phyloP scores from a whole-genome alignment of 2,329 filamentous ascomycete species.

The Metarhizium sp. region DNA sequence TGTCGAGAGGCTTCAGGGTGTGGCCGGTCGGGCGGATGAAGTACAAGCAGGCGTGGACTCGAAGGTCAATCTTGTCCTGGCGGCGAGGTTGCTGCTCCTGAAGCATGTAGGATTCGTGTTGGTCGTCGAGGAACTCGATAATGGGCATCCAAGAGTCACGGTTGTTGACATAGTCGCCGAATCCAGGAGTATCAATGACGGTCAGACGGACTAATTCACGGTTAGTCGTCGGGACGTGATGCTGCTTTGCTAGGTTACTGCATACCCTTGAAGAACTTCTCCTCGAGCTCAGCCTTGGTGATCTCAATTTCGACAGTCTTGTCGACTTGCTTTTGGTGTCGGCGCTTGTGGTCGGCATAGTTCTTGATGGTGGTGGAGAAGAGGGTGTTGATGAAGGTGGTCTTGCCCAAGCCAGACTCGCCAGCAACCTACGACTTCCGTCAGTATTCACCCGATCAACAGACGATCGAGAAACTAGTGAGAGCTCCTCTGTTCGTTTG shows the following conservation, averaged over 20 bases:
- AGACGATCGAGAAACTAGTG: not conserved
- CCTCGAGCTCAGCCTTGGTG: constrained; percentile 97
- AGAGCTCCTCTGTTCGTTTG: not conserved
- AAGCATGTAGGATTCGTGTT: constrained; percentile 99
- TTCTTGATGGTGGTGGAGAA: constrained; percentile 99
- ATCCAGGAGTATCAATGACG: constrained; percentile 97
- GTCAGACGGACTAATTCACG: constrained; percentile 73
- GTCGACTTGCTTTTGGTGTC: constrained; percentile 98
- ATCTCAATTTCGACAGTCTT: constrained; percentile 99
- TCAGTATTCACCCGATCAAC: not conserved
- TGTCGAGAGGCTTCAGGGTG: constrained; percentile 96
- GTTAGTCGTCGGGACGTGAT: constrained; percentile 9
- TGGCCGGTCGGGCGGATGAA: constrained; percentile 98
- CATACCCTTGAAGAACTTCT: constrained; percentile 99
- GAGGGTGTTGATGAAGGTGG: constrained; percentile 99
- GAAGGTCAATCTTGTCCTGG: constrained; percentile 97
- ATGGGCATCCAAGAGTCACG: constrained; percentile 99
- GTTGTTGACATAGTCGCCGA: constrained; percentile 99
- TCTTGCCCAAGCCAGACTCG: constrained; percentile 97
- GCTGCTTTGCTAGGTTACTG: constrained; percentile 3
- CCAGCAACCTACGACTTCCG: constrained; percentile 66
- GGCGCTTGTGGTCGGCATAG: constrained; percentile 99
- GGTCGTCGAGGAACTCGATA: constrained; percentile 98
- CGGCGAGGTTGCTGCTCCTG: constrained; percentile 99
- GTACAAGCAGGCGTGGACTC: constrained; percentile 96